These are phyloP conservation scores for Hypoxylon perforatum DNA, from an alignment of 495 filamentous ascomycete genomes.

Conservation along the genomic window DNA sequence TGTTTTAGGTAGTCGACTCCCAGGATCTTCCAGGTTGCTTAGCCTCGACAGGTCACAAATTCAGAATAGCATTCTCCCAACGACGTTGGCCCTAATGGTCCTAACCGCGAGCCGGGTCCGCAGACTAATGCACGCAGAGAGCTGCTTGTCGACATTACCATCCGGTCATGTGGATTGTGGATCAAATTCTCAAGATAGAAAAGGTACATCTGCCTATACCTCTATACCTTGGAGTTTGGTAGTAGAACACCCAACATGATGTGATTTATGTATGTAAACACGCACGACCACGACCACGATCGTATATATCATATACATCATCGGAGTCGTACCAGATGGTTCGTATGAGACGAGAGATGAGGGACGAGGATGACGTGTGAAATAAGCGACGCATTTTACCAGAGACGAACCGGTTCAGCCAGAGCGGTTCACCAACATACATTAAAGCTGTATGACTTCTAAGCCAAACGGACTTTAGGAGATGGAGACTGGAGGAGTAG, in stretches of 20 bases:
- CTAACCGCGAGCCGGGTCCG: slow-evolving; percentile 30
- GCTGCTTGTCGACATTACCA: slow-evolving; percentile 39
- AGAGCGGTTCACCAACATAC: slow-evolving; percentile 18
- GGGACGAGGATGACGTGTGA: slow-evolving; percentile 28
- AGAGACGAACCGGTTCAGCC: slow-evolving; percentile 32
- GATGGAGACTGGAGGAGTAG: background rate
- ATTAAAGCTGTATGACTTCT: slow-evolving; percentile 20
- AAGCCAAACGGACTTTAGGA: slow-evolving; percentile 8
- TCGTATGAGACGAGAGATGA: slow-evolving; percentile 13
- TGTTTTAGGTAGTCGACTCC: slow-evolving; percentile 15
- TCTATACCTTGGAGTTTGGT: no score
- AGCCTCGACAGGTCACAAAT: slow-evolving; percentile 35
- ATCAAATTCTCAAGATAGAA: background rate
- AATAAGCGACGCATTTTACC: slow-evolving; percentile 1
- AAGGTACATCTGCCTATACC: no score
- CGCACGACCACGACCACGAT: background rate
- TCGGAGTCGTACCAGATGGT: slow-evolving; percentile 30
- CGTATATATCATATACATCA: slow-evolving; percentile 13
- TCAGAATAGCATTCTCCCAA: slow-evolving; percentile 33
- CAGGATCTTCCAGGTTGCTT: slow-evolving; percentile 28
- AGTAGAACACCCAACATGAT: no score
- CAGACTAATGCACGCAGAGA: slow-evolving; percentile 25
- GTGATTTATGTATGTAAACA: background rate
- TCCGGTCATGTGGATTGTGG: slow-evolving; percentile 34
- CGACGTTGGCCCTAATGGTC: slow-evolving; percentile 13